A percentile compares a stretch with the other conserved stretches of the same genome.
Conservation (phyloP, 176 grass and related monocot species). For the Elymus sibiricus region DNA sequence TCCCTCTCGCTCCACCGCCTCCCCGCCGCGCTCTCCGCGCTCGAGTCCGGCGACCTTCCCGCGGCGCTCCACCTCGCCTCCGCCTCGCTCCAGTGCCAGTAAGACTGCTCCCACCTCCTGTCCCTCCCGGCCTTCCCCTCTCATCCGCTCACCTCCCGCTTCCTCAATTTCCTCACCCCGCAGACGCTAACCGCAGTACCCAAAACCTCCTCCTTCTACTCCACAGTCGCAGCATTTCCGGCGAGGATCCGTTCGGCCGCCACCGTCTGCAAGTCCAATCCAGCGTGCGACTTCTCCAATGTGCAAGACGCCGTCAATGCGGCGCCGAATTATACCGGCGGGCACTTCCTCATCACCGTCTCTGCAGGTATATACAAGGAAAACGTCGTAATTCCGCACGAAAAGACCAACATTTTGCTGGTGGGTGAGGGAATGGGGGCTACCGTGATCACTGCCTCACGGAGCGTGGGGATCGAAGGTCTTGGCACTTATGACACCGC, state of each 20-base stretch:
- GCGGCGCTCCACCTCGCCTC: constrained; percentile 52
- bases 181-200: background rate
- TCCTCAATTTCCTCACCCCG: constrained; percentile 38
- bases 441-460: constrained; percentile 52
- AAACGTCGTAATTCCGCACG: constrained; percentile 45
- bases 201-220: background rate
- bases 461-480: constrained; percentile 42
- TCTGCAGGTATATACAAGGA: constrained; percentile 60
- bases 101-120: constrained; percentile 64
- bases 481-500: constrained; percentile 58
- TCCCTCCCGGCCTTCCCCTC: constrained; percentile 38
- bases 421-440: constrained; percentile 57
- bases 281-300: constrained; percentile 35
- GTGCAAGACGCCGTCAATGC: constrained; percentile 57
- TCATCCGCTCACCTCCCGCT: constrained; percentile 21
- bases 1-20: constrained; percentile 48
- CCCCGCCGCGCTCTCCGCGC: constrained; percentile 19
- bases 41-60: constrained; percentile 42
- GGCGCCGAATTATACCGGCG: constrained; percentile 29
- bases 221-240: constrained; percentile 24
- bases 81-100: constrained; percentile 64
- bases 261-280: constrained; percentile 47
- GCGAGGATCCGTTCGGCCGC: constrained; percentile 27
- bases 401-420: constrained; percentile 66
- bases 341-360: constrained; percentile 44